Base-by-base conservation (phyloP, 2,329 filamentous ascomycete species). In the Torrubiella hemipterigena region DNA sequence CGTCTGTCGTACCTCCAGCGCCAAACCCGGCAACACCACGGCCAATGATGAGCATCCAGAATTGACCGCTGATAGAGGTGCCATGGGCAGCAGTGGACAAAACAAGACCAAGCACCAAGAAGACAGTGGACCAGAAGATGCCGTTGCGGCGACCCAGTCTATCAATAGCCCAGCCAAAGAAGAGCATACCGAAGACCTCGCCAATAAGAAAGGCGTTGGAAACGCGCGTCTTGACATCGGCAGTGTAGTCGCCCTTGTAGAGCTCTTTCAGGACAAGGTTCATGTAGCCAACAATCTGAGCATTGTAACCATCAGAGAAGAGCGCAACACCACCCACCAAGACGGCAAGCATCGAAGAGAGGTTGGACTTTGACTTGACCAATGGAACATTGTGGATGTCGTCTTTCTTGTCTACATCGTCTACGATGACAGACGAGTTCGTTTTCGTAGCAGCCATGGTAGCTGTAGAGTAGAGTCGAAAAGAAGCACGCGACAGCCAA, bases 21-120 rank as follows among this genome's bases (percentile, higher is more conserved):
- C 64, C 63, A 13, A 67, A 61, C 3, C 63, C 61, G 10, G 59
- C 56, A 14, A 65, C 50, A 3, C 63, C 63, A 17, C 65, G 54
- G 2, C 60, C 56, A 15, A 66, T 45, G 0, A 59, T 63, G 53
- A 67, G 55, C 54, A 66, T 66, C 62, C 62, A 66, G 29, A 65
- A 60, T 56, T 67, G 64, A 31, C 58, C 59, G 9, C 54, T 32
- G 16, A 55, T 50, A 1, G 59, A 63, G 3, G 47, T 39, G 6
- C 62, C 62, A 34, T 59, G 47, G 0, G 59, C 50, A 4, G 60
- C 63, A 1, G 58, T 60, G 1, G 61, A 57, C 10, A 67, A 38
- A 2, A 65, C 54, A 3, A 59, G 53, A 5, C 63, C 61, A 24
- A 65, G 32, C 7, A 65, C 56, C n/a, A 67, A 54, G 47, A 63